These are phyloP conservation scores for Colletotrichum lentis DNA, from an alignment of 2,329 filamentous ascomycete genomes.

Conservation along the genomic window DNA sequence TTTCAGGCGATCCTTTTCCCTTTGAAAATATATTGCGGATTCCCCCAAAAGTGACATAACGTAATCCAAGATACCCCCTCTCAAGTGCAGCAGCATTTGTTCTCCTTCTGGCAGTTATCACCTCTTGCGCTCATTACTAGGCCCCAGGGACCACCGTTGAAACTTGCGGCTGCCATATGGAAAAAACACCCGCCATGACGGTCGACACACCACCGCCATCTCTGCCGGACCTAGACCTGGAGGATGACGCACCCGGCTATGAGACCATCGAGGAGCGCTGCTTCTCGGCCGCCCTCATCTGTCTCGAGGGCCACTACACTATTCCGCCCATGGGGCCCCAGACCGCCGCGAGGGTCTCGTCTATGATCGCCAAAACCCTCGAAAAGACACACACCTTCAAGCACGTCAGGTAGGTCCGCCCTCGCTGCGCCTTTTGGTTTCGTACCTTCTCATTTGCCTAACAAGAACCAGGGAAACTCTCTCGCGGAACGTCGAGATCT, in stretches of 20 bases:
- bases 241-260: constrained; percentile 42
- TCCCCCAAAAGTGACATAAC: not conserved
- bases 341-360: constrained; percentile 62
- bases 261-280: constrained; percentile 70
- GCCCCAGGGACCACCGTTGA: not conserved
- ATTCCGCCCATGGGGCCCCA: constrained; percentile 65
- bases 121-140: not conserved
- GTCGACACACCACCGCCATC: constrained; percentile 30
- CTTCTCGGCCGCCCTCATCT: constrained; percentile 68
- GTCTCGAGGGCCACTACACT: constrained; percentile 69
- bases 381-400: constrained; percentile 70
- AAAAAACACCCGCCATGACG: constrained; percentile 32
- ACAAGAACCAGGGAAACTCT: constrained; percentile 60
- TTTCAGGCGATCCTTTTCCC: not conserved
- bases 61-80: not conserved
- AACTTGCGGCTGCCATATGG: not conserved
- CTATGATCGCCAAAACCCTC: constrained; percentile 67
- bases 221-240: constrained; percentile 32
- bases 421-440: not conserved
- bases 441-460: constrained; percentile 23
- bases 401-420: constrained; percentile 62
- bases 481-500: constrained; percentile 70
- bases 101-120: not conserved
- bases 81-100: not conserved
- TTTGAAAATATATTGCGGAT: not conserved